phyloP scores from a whole-genome alignment of 805 yeast species.

The Pichia gijzeniarum region DNA sequence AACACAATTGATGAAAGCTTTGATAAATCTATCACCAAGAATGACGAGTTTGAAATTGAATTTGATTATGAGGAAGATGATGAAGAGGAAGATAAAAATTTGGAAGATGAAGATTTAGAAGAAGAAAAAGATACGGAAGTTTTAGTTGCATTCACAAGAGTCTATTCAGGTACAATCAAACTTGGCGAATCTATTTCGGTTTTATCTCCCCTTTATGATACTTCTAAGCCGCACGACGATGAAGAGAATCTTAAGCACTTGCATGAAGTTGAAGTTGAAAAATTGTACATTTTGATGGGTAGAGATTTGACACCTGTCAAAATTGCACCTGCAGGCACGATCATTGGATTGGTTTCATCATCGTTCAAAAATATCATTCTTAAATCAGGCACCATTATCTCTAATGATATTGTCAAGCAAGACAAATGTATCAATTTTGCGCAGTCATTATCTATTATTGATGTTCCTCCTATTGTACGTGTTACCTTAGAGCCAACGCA shows the following conservation, averaged over 20 bases:
- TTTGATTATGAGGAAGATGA: slow-evolving; percentile 46
- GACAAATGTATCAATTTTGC: slow-evolving; percentile 54
- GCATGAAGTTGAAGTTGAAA: slow-evolving; percentile 54
- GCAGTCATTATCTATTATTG: slow-evolving; percentile 65
- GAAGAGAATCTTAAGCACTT: slow-evolving; percentile 1
- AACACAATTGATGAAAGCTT: slow-evolving; percentile 7
- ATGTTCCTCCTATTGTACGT: slow-evolving; percentile 86
- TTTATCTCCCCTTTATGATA: slow-evolving; percentile 71
- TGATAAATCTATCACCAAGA: slow-evolving; percentile 15
- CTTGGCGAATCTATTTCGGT: slow-evolving; percentile 72
- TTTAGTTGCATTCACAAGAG: slow-evolving; percentile 80
- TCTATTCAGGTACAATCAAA: slow-evolving; percentile 76
- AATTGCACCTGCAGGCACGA: slow-evolving; percentile 88
- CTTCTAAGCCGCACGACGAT: slow-evolving; percentile 33
- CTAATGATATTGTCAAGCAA: slow-evolving; percentile 16
- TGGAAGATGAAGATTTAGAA: slow-evolving; percentile 35
- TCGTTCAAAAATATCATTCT: slow-evolving; percentile 64
- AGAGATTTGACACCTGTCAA: slow-evolving; percentile 73
- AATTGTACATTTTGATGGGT: slow-evolving; percentile 84
- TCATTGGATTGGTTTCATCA: slow-evolving; percentile 84
- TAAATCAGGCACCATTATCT: slow-evolving; percentile 79
- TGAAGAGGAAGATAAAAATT: slow-evolving; percentile 31
- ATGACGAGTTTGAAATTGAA: slow-evolving; percentile 22
- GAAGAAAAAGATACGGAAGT: slow-evolving; percentile 46
- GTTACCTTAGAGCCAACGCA: slow-evolving; percentile 95